Conservation (phyloP, 345 rosid genomes). For the Moricandia moricandioides region DNA sequence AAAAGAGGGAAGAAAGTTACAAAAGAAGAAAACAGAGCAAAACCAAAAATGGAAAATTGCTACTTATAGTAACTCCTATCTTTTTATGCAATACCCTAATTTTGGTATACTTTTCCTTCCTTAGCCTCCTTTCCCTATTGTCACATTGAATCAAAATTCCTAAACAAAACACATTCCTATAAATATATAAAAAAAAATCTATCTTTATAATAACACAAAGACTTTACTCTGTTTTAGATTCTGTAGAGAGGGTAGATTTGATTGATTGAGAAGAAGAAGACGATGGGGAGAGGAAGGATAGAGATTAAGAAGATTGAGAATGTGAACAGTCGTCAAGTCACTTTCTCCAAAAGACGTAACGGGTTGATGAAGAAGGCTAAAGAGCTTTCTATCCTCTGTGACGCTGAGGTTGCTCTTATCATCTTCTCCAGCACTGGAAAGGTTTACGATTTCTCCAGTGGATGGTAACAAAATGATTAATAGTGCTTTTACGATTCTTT, state of each 20-base stretch:
- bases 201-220: background rate
- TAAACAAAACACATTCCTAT: slow-evolving; percentile 4
- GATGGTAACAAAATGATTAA: slow-evolving; percentile 40
- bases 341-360: slow-evolving; percentile 84
- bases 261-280: background rate
- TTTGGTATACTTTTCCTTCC: slow-evolving; percentile 32
- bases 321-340: slow-evolving; percentile 94
- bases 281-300: slow-evolving; percentile 88
- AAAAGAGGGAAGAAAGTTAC: slow-evolving; percentile 21
- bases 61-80: slow-evolving; percentile 37
- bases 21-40: slow-evolving; percentile 35
- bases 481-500: too few relatives aligned
- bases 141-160: background rate
- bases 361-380: slow-evolving; percentile 86
- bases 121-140: slow-evolving; percentile 30
- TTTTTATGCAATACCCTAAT: slow-evolving; percentile 32
- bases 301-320: slow-evolving; percentile 94
- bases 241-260: background rate
- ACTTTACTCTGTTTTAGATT: background rate
- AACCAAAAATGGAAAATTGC: slow-evolving; percentile 37
- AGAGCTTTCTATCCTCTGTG: slow-evolving; percentile 86
- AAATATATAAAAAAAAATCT: slow-evolving; percentile 5
- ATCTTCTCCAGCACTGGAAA: slow-evolving; percentile 90
- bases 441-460: slow-evolving; percentile 71
- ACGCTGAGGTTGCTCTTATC: slow-evolving; percentile 86